A percentile compares a stretch with the other conserved stretches of the same genome.
Conservation (phyloP, 805 yeast genomes). For the Metschnikowia santaceciliae region DNA sequence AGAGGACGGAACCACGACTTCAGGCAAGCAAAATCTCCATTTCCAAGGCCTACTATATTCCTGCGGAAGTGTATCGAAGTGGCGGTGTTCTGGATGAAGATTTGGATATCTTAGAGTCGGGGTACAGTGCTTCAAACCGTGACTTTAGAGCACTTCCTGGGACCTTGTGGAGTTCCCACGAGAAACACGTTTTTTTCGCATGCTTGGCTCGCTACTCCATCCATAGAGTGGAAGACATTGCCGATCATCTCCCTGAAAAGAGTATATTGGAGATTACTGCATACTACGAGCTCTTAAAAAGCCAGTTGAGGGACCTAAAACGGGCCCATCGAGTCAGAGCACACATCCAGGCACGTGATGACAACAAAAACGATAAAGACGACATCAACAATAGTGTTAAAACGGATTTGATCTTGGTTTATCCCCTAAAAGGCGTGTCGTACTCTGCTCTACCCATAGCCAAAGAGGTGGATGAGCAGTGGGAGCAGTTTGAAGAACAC, state of each 20-base stretch:
- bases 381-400: not conserved
- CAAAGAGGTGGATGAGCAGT: constrained; percentile 46
- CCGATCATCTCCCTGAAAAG: constrained; percentile 37
- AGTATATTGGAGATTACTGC: constrained; percentile 39
- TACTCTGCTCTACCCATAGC: constrained; percentile 51
- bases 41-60: constrained; percentile 9
- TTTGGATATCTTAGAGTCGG: not conserved
- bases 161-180: constrained; percentile 42
- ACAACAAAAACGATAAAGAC: too few relatives aligned
- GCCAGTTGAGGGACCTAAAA: constrained; percentile 16
- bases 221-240: constrained; percentile 40
- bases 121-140: not conserved
- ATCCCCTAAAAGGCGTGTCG: constrained; percentile 14
- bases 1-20: not conserved
- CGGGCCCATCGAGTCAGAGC: not conserved
- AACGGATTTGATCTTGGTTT: not conserved
- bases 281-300: constrained; percentile 41
- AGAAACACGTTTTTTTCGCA: constrained; percentile 51
- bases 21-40: constrained; percentile 13
- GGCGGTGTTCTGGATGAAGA: not conserved
- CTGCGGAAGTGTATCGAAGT: not conserved
- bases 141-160: constrained; percentile 22
- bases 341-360: not conserved
- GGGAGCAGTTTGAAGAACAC: constrained; percentile 42
- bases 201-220: constrained; percentile 49